phyloP scores from a whole-genome alignment of 768 basidiomycete genomes.

The Steccherinum ochraceum region DNA sequence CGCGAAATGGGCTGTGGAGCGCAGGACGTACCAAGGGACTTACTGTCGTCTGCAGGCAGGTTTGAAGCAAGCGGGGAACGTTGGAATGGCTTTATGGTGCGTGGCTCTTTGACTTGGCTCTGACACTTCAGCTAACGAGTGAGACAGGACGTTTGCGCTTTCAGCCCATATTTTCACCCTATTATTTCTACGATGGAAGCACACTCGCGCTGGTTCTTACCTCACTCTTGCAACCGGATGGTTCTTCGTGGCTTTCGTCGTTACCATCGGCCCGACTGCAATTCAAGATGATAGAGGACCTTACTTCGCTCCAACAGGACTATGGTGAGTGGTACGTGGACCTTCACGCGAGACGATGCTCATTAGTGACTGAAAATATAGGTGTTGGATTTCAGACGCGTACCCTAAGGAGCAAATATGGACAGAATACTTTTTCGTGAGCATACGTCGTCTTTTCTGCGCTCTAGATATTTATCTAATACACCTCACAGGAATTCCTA shows the following conservation, averaged over 20 bases:
- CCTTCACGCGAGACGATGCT: neutral
- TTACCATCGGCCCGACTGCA: conserved; percentile 31
- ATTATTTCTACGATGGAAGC: conserved; percentile 32
- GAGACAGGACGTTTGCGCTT: conserved; percentile 25
- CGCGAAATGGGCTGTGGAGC: conserved; percentile 22
- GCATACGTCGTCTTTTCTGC: conserved; percentile 7
- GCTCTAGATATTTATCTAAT: neutral
- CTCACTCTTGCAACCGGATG: conserved; percentile 29
- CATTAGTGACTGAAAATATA: conserved; percentile 5
- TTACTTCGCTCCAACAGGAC: conserved; percentile 40
- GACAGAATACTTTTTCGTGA: conserved; percentile 40
- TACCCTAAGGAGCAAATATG: conserved; percentile 33
- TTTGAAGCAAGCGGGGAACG: conserved; percentile 36
- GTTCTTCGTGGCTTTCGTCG: conserved; percentile 26
- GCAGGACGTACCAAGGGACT: conserved; percentile 17
- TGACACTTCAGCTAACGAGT: neutral
- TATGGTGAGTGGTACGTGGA: conserved; percentile 30
- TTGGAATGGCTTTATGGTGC: conserved; percentile 37
- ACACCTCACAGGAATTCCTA: conserved; percentile 24
- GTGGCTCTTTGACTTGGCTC: neutral
- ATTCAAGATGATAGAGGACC: conserved; percentile 31
- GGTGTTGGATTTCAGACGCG: conserved; percentile 39
- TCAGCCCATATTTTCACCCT: conserved; percentile 30
- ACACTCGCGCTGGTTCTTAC: neutral
- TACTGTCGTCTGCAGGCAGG: conserved; percentile 28